These are phyloP conservation scores for Rhodamnia rubescens DNA, from an alignment of 345 rosid species.

Conservation along the genomic window DNA sequence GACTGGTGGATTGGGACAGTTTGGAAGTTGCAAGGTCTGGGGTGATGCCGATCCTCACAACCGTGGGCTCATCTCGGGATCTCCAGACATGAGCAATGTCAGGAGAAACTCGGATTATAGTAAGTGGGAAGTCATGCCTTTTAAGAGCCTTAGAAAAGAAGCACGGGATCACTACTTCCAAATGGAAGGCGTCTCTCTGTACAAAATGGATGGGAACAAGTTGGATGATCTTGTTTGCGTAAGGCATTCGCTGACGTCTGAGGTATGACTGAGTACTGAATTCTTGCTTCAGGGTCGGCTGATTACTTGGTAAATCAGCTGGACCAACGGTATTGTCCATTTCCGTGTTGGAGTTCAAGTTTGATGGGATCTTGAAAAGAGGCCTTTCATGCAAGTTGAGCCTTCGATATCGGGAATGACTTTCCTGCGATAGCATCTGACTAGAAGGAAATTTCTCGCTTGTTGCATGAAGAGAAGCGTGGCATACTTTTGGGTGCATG, in stretches of 20 bases:
- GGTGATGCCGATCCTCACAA: conserved; percentile 41
- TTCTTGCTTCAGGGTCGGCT: not conserved
- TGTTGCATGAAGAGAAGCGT: not conserved
- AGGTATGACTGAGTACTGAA: conserved; percentile 3
- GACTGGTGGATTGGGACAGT: conserved; percentile 41
- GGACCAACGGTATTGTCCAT: not conserved
- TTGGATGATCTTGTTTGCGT: conserved; percentile 93
- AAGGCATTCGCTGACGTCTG: conserved; percentile 34
- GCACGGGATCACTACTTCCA: conserved; percentile 60
- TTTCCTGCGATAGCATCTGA: not conserved
- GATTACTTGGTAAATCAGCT: not conserved
- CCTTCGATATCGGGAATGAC: not conserved
- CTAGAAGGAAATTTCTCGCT: not conserved
- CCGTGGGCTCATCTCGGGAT: conserved; percentile 63
- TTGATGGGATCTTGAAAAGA: not conserved
- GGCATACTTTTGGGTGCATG: not conserved
- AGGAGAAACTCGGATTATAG: conserved; percentile 70
- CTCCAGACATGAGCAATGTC: conserved; percentile 67
- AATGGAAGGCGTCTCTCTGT: conserved; percentile 74
- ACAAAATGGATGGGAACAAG: conserved; percentile 96
- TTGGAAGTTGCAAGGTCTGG: conserved; percentile 93
- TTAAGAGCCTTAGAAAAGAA: conserved; percentile 78
- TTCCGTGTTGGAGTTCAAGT: not conserved
- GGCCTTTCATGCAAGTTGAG: not conserved
- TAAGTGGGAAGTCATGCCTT: conserved; percentile 85